Conservation (phyloP, 495 filamentous ascomycete species). For the Aspergillus indologenus region DNA sequence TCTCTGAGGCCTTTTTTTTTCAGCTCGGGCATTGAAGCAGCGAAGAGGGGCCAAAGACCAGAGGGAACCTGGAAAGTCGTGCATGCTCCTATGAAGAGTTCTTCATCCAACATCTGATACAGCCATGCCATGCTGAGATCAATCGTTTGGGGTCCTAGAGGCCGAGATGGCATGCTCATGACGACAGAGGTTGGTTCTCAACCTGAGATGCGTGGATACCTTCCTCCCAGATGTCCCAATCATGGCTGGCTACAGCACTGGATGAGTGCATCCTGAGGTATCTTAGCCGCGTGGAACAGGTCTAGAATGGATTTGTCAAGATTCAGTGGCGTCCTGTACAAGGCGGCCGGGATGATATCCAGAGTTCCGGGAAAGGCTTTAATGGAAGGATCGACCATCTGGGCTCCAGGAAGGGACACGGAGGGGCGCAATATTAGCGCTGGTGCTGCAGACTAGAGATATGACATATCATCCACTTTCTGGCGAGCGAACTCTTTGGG, state of each 20-base stretch:
- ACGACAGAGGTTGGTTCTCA: neutral
- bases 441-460: constrained; percentile 16
- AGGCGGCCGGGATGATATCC: constrained; percentile 20
- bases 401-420: constrained; percentile 13
- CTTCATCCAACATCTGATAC: neutral
- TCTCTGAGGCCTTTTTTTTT: neutral
- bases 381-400: constrained; percentile 14
- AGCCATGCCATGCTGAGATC: neutral
- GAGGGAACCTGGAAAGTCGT: neutral
- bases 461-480: constrained; percentile 20
- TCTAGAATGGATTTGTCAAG: constrained; percentile 24
- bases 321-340: constrained; percentile 11
- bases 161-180: neutral
- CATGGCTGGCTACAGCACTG: constrained; percentile 1
- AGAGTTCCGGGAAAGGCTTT: constrained; percentile 14
- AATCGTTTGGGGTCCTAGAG: neutral
- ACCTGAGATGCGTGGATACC: neutral
- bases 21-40: neutral
- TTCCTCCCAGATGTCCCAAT: neutral
- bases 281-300: constrained; percentile 17
- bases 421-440: constrained; percentile 10
- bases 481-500: constrained; percentile 2
- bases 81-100: neutral
- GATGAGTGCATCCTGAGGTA: constrained; percentile 3
- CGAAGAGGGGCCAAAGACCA: neutral